Evolutionary conservation across 2,329 filamentous ascomycete species (phyloP), one percentile per base, ranked within the genome.

Genomic region (Bipolaris cookei): DNA sequence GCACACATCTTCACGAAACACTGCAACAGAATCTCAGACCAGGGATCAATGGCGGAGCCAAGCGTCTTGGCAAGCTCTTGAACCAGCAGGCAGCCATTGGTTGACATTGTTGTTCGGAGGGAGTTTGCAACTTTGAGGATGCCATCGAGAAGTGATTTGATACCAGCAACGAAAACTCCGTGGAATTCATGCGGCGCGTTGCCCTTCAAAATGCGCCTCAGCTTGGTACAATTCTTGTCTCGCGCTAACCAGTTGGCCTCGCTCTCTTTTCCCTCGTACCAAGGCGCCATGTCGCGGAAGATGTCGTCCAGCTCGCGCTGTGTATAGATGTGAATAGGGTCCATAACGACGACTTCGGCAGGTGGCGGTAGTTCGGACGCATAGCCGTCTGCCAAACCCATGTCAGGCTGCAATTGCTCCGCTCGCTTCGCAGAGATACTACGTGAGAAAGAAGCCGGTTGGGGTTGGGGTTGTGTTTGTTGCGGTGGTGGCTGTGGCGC

Each of bases 201-300:
- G 54, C 94, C 94, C 59, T 89, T 90, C 48, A 91, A 86, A 23
- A 97, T 83, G 62, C 87, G 86, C 50, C 94, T 87, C 46, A 98
- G 78, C 64, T 90, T 93, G 6, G 84, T 84, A 35, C 92, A 84
- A 70, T 86, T 89, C 79, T 94, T 90, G 75, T 98, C 94, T 74
- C 94, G 85, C 65, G 89, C 88, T 67, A 91, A 75, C 94, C 94
- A 98, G 71, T 98, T 98, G 58, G 90, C 87, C 72, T 98, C 94
- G 0, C 90, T 87, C 78, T 98, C 94, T 72, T 84, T 91, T 50
- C 93, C 93, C 65, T 97, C 92, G 61, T 97, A 97, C 73, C 84
- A 84, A 51, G 83, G 83, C 30, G 88, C 82, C 91, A 98, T 97
- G 30, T 90, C 88, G 63, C 86, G 87, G 73, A 97, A 88, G 1